Evolutionary conservation across 164 flowering plant species (phyloP).

Genomic region (Annona squamosa): DNA sequence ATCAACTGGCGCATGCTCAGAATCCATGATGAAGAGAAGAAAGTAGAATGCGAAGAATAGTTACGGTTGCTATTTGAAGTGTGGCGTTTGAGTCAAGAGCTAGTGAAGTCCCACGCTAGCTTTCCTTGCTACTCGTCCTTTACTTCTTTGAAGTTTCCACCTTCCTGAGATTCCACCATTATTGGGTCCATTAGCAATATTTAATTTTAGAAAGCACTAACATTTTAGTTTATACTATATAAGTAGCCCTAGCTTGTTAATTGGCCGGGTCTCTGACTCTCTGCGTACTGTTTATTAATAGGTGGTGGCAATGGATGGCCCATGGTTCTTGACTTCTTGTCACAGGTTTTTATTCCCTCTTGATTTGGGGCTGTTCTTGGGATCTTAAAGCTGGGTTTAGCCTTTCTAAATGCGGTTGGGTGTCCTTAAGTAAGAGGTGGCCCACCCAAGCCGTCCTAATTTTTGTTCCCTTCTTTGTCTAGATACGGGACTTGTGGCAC

Average conservation of each 20-base stretch:
- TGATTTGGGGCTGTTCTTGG: background rate
- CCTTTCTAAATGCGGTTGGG: conserved; percentile 11
- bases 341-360: conserved; percentile 1
- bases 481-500: conserved; percentile 8
- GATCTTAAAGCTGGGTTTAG: conserved; percentile 1
- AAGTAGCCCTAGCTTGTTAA: too few species aligned
- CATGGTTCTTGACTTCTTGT: conserved; percentile 13
- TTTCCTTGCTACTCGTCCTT: conserved; percentile 4
- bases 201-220: background rate
- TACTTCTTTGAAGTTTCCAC: conserved; percentile 13
- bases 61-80: background rate
- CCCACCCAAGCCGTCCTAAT: conserved; percentile 8
- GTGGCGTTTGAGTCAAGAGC: conserved; percentile 4
- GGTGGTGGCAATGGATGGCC: conserved; percentile 1
- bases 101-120: conserved; percentile 5
- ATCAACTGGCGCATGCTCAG: background rate
- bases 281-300: background rate
- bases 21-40: background rate
- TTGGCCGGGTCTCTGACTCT: background rate
- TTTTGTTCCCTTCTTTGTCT: conserved; percentile 18
- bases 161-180: conserved; percentile 11
- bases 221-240: background rate
- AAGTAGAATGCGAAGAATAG: background rate
- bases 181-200: conserved; percentile 8
- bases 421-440: conserved; percentile 4